Conservation (phyloP, 495 filamentous ascomycete species). For the Talaromyces thailandensis region DNA sequence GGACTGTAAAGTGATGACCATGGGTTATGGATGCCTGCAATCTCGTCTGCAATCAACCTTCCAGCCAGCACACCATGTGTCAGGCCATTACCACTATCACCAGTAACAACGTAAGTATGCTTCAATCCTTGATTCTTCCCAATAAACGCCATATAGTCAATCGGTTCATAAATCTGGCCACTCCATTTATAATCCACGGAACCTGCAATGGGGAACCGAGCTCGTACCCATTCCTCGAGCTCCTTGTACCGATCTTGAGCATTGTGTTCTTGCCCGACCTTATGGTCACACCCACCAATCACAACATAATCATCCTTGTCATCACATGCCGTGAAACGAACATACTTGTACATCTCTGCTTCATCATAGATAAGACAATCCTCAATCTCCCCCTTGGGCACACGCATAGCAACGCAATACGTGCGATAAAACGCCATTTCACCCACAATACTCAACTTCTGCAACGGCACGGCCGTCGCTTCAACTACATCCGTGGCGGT, state of each 20-base stretch:
- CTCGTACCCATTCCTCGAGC: constrained; percentile 42
- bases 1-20: constrained; percentile 45
- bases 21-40: constrained; percentile 34
- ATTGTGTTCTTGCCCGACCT: constrained; percentile 43
- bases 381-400: constrained; percentile 39
- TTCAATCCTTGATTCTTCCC: constrained; percentile 44
- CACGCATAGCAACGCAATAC: constrained; percentile 49
- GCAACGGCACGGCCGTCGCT: constrained; percentile 47
- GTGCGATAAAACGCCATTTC: constrained; percentile 42
- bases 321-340: constrained; percentile 42
- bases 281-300: constrained; percentile 52
- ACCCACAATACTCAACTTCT: constrained; percentile 41
- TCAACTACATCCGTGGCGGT: constrained; percentile 40
- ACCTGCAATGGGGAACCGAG: constrained; percentile 41
- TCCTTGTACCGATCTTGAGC: constrained; percentile 29
- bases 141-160: constrained; percentile 46
- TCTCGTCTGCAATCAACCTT: constrained; percentile 44
- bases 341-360: constrained; percentile 45
- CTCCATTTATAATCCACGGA: constrained; percentile 45
- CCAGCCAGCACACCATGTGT: constrained; percentile 48
- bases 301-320: constrained; percentile 45
- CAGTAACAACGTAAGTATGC: constrained; percentile 45
- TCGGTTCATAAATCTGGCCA: constrained; percentile 49
- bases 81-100: constrained; percentile 51
- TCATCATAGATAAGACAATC: constrained; percentile 49